A percentile compares a stretch with the other conserved stretches of the same genome.
Evolutionary conservation across 1,284 basidiomycete genomes (phyloP).

Genomic region (Melampsora larici-populina): DNA sequence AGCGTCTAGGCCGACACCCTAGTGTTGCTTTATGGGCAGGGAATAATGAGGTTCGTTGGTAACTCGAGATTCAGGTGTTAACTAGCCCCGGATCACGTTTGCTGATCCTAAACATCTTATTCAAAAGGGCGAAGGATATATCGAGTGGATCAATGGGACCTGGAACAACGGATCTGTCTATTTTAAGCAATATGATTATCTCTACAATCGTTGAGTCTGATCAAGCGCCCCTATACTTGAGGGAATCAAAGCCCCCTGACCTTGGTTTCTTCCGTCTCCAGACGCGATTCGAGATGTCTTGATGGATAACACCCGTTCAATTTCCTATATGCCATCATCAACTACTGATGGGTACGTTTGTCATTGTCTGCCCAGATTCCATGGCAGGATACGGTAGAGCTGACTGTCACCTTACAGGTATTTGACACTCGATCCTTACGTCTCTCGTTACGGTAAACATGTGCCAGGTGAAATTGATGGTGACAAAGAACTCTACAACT

Average conservation of each 20-base stretch:
- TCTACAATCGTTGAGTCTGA: constrained; percentile 52
- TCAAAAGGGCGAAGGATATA: constrained; percentile 37
- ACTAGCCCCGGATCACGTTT: background rate
- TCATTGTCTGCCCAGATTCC: constrained; percentile 44
- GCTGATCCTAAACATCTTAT: background rate
- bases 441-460: constrained; percentile 60
- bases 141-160: constrained; percentile 11
- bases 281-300: constrained; percentile 61
- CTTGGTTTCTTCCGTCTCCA: constrained; percentile 62
- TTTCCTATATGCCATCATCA: constrained; percentile 65
- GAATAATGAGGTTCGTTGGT: constrained; percentile 58
- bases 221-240: constrained; percentile 55
- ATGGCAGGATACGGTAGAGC: constrained; percentile 45
- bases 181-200: constrained; percentile 59
- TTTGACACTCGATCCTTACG: constrained; percentile 62
- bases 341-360: constrained; percentile 56
- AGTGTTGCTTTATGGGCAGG: constrained; percentile 65
- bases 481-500: constrained; percentile 63
- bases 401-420: constrained; percentile 54
- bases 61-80: background rate
- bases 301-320: constrained; percentile 60
- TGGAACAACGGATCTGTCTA: constrained; percentile 39
- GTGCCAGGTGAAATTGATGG: constrained; percentile 62
- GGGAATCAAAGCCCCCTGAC: constrained; percentile 55
- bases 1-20: constrained; percentile 61